A percentile compares a stretch with the other conserved stretches of the same genome.
These are phyloP conservation scores for Manihot esculenta DNA, from an alignment of 441 rosid genomes.

Conservation along the genomic window DNA sequence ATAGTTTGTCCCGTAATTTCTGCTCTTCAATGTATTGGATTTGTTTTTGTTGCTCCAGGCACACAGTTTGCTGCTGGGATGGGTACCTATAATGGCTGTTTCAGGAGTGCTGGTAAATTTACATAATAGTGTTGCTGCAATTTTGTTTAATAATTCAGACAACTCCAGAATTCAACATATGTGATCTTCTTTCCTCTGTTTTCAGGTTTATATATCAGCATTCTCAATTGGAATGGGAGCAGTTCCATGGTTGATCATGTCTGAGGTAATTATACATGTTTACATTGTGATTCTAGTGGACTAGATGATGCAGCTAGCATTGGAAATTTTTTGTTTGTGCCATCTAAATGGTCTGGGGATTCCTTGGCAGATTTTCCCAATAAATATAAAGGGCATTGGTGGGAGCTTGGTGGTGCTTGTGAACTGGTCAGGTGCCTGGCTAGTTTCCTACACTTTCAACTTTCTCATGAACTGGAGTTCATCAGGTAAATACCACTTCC, in stretches of 20 bases:
- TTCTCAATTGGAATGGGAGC: conserved; percentile 94
- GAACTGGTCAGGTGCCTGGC: conserved; percentile 94
- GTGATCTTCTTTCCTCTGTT: background rate
- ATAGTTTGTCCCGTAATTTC: background rate
- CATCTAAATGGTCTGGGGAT: background rate
- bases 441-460: conserved; percentile 81
- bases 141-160: background rate
- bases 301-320: background rate
- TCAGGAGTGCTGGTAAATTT: conserved; percentile 69
- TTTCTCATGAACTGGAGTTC: conserved; percentile 82
- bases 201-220: conserved; percentile 59
- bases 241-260: conserved; percentile 96
- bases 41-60: conserved; percentile 38
- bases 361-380: conserved; percentile 69
- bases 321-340: background rate
- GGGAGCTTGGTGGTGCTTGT: conserved; percentile 92
- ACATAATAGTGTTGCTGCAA: background rate
- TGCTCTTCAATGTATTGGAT: conserved; percentile 18
- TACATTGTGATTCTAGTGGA: background rate
- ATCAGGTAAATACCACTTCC: conserved; percentile 43
- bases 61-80: conserved; percentile 50
- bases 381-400: conserved; percentile 74
- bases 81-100: conserved; percentile 64
- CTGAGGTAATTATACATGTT: conserved; percentile 55
- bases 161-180: background rate